Evolutionary conservation across 1,284 basidiomycete species (phyloP).

Genomic region (Neonothopanus nambi): DNA sequence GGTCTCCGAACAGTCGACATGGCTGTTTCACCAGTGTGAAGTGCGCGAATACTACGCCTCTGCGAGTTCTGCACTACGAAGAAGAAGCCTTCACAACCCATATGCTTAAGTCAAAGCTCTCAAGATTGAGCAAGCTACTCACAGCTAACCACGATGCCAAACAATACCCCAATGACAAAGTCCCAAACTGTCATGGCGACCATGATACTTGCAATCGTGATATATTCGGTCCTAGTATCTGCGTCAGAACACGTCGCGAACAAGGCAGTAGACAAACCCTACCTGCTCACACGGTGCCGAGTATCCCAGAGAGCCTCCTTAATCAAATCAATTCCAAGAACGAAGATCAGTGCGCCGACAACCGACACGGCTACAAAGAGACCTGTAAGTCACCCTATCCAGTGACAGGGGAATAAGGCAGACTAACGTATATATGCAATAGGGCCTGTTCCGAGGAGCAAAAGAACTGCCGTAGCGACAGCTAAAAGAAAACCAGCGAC

Average conservation of each 20-base stretch:
- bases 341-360: slow-evolving; percentile 91
- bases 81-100: slow-evolving; percentile 68
- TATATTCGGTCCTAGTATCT: slow-evolving; percentile 60
- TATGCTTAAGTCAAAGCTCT: slow-evolving; percentile 11
- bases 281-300: slow-evolving; percentile 81
- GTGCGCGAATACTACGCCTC: slow-evolving; percentile 76
- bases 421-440: slow-evolving; percentile 89
- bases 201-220: slow-evolving; percentile 81
- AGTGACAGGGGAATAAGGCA: not conserved
- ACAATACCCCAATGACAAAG: slow-evolving; percentile 92
- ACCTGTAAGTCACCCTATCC: not conserved
- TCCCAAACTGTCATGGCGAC: slow-evolving; percentile 93
- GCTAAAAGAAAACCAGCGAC: slow-evolving; percentile 88
- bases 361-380: slow-evolving; percentile 74
- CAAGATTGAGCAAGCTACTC: slow-evolving; percentile 27
- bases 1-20: slow-evolving; percentile 93
- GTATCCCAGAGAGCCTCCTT: slow-evolving; percentile 98
- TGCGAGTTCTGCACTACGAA: slow-evolving; percentile 95
- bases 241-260: not conserved
- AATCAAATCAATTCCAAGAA: slow-evolving; percentile 91
- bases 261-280: slow-evolving; percentile 38
- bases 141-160: slow-evolving; percentile 92
- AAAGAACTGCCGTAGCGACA: slow-evolving; percentile 68
- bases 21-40: slow-evolving; percentile 78
- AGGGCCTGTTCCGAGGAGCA: slow-evolving; percentile 82